Conservation (phyloP, 495 filamentous ascomycete genomes). For the Amphirosellinia nigrospora region DNA sequence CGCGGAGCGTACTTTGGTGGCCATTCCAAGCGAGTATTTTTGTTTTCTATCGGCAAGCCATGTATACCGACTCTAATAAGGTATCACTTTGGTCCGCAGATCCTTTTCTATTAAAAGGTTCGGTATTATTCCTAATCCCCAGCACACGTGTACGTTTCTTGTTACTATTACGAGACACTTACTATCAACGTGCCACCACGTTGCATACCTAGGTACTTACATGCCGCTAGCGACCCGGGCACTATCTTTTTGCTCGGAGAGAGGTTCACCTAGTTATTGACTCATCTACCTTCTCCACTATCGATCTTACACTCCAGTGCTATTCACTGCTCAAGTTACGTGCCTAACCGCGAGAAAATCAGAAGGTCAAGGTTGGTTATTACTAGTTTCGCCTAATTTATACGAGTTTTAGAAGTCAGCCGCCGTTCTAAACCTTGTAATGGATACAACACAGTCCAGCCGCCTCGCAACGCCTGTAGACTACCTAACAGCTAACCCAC, state of each 20-base stretch:
- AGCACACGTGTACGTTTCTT: not conserved
- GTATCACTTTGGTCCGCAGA: not conserved
- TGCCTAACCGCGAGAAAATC: no score
- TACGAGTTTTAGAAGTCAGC: no score
- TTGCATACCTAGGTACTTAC: not conserved
- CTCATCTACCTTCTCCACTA: not conserved
- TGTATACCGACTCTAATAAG: not conserved
- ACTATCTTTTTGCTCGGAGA: not conserved
- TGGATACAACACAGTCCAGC: no score
- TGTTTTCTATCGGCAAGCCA: not conserved
- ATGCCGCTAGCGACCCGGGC: not conserved
- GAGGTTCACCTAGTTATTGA: not conserved
- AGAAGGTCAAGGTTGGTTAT: no score
- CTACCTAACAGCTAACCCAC: no score
- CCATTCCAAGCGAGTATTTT: not conserved
- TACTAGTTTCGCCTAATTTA: no score
- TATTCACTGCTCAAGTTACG: no score
- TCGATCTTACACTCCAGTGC: no score
- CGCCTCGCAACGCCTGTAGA: no score
- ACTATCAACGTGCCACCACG: not conserved
- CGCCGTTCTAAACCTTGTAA: no score
- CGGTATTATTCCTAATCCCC: not conserved
- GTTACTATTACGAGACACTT: not conserved
- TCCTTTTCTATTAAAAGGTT: conserved; percentile 10
- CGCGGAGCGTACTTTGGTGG: not conserved